Base-by-base conservation (phyloP, 78 protist species). In the Emiliania huxleyi region DNA sequence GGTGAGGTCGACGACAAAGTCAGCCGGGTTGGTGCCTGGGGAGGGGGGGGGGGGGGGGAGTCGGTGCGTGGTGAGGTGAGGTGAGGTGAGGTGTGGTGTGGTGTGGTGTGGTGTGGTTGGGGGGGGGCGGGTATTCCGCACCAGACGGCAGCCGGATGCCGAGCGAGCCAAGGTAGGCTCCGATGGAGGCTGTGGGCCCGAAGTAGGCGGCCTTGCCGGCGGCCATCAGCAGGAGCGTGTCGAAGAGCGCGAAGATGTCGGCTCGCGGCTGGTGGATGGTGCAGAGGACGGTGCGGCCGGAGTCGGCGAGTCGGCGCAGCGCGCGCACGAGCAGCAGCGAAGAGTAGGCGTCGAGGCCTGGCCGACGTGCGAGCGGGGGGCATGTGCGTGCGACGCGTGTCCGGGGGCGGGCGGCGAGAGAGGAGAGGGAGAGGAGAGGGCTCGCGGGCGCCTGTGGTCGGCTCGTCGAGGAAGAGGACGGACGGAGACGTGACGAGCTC, bases 391-490 rank as follows among this genome's bases (percentile, higher is more conserved):
- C 77, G 23, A 96, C 93, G 1, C 0, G 0, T 55, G 87, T 89
- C 43, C 97, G 91, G 87, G 83, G 43, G 46, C 0, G 1, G 18
- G 95, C 33, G 88, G 96, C 98, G 19, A 96, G 94, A 22, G 97
- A 4, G 48, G 22, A 2, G 29, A 83, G 33, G 22, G 35, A 1
- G 69, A 3, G 29, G 37, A 96, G 91, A 43, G 96, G n/a, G n/a
- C n/a, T n/a, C n/a, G n/a, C n/a, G n/a, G n/a, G n/a, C n/a, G n/a
- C n/a, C 97, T 0, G 94, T 49, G 29, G 97, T 96, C 43, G 96
- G 96, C 92, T 97, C 98, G 88, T 97, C 98, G 56, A 97, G 90
- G 69, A 97, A 93, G 52, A 96, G 71, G 35, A 95, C 25, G 21
- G 83, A 21, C 26, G 97, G 96, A 52, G 90, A 0, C 22, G 93